A percentile compares a stretch with the other conserved stretches of the same genome.
These are phyloP conservation scores for Aspergillus ibericus DNA, from an alignment of 2,329 filamentous ascomycete genomes.

Conservation along the genomic window DNA sequence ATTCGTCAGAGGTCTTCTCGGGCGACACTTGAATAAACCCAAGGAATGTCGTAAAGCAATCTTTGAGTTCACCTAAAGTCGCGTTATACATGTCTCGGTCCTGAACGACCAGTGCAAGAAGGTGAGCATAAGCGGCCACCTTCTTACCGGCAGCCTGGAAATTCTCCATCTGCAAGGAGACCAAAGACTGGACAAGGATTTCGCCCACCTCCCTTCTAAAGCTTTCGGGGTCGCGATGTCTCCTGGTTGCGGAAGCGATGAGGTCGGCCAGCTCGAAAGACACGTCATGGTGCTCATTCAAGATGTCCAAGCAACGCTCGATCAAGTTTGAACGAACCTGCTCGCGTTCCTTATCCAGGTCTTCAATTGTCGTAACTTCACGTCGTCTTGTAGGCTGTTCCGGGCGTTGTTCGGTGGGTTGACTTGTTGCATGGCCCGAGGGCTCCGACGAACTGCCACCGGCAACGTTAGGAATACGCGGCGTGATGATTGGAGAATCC, in stretches of 20 bases:
- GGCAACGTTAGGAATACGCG: constrained; percentile 13
- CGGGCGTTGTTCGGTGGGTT: constrained; percentile 21
- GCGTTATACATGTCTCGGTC: constrained; percentile 77
- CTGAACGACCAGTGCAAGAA: constrained; percentile 84
- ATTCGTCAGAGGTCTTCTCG: constrained; percentile 68
- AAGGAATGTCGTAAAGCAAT: constrained; percentile 73
- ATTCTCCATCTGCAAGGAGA: constrained; percentile 63
- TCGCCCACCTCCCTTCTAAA: constrained; percentile 73
- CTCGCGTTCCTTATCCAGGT: constrained; percentile 73
- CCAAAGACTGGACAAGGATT: constrained; percentile 79
- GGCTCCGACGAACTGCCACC: constrained; percentile 23
- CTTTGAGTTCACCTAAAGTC: constrained; percentile 71
- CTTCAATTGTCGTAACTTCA: constrained; percentile 63
- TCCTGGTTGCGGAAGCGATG: constrained; percentile 69
- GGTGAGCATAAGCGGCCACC: constrained; percentile 86
- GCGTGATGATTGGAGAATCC: constrained; percentile 24
- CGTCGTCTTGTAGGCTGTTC: constrained; percentile 31
- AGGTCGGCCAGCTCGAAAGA: constrained; percentile 90
- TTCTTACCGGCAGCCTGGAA: constrained; percentile 61
- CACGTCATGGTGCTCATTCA: constrained; percentile 81
- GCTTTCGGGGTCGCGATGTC: constrained; percentile 59
- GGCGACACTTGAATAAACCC: constrained; percentile 71
- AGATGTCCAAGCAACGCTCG: constrained; percentile 84
- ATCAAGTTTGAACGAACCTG: constrained; percentile 76
- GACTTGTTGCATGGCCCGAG: constrained; percentile 20